phyloP scores from a whole-genome alignment of 495 filamentous ascomycete genomes.

The Corynascus novoguineensis region DNA sequence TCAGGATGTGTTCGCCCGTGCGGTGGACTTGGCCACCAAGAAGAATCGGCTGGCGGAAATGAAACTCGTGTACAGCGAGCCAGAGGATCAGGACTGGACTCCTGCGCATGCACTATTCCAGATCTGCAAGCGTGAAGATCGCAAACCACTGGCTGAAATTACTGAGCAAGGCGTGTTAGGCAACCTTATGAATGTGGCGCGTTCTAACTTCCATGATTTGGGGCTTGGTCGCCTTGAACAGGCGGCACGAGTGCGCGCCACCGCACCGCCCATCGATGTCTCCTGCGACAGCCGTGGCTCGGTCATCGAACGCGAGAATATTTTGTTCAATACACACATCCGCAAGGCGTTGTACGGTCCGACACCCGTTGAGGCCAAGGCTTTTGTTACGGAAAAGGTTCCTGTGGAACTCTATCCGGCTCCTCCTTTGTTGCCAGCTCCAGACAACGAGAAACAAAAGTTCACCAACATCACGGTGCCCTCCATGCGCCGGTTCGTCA shows the following conservation, averaged over 20 bases:
- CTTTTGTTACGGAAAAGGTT: conserved; percentile 63
- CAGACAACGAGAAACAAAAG: conserved; percentile 69
- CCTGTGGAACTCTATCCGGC: conserved; percentile 58
- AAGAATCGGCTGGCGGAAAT: conserved; percentile 47
- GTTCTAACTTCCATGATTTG: conserved; percentile 55
- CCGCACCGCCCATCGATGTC: conserved; percentile 84
- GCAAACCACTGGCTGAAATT: conserved; percentile 61
- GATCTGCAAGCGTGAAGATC: conserved; percentile 65
- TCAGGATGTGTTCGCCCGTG: conserved; percentile 51
- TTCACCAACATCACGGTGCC: conserved; percentile 90
- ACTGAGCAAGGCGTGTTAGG: conserved; percentile 67
- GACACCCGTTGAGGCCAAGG: conserved; percentile 60
- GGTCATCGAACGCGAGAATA: conserved; percentile 60
- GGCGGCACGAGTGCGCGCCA: conserved; percentile 64
- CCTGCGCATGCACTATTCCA: conserved; percentile 75
- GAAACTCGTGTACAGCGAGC: conserved; percentile 40
- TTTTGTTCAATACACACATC: conserved; percentile 70
- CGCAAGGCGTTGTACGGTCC: conserved; percentile 70
- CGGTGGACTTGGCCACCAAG: conserved; percentile 48
- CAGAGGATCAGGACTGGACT: conserved; percentile 53
- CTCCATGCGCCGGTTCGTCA: conserved; percentile 98
- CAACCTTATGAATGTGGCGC: conserved; percentile 74
- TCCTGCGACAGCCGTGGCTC: conserved; percentile 64
- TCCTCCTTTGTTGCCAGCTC: conserved; percentile 62
- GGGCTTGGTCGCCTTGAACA: conserved; percentile 75